Percentiles rank a stretch among this genome's conserved stretches.
phyloP scores from a whole-genome alignment of 768 basidiomycete genomes.

The Artomyces pyxidatus region DNA sequence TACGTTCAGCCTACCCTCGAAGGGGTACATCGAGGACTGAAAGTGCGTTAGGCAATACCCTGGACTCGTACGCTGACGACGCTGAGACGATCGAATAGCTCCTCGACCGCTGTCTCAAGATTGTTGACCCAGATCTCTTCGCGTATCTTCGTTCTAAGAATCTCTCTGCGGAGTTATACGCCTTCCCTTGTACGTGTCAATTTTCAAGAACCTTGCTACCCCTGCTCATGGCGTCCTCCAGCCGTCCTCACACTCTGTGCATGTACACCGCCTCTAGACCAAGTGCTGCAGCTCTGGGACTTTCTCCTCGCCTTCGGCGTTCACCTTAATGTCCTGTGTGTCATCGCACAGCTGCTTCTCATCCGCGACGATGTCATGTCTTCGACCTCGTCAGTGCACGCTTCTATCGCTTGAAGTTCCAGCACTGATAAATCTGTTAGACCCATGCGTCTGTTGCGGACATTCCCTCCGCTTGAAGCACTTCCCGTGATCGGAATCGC shows the following conservation, averaged over 20 bases:
- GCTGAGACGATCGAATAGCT: too few relatives aligned
- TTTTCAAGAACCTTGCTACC: too few relatives aligned
- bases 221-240: too few relatives aligned
- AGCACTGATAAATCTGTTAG: slow-evolving; percentile 29
- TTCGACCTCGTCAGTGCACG: slow-evolving; percentile 62
- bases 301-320: slow-evolving; percentile 95
- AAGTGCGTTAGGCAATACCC: slow-evolving; percentile 41
- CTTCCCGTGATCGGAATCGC: slow-evolving; percentile 85
- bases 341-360: slow-evolving; percentile 88
- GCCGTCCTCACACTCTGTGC: slow-evolving; percentile 94
- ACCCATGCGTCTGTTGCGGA: slow-evolving; percentile 91
- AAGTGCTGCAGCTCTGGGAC: slow-evolving; percentile 95
- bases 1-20: slow-evolving; percentile 95
- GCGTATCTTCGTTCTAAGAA: slow-evolving; percentile 80
- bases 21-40: slow-evolving; percentile 91
- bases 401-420: background rate
- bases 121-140: slow-evolving; percentile 85
- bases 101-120: slow-evolving; percentile 84
- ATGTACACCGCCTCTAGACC: slow-evolving; percentile 91
- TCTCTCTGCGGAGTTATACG: slow-evolving; percentile 92
- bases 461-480: slow-evolving; percentile 88
- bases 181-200: slow-evolving; percentile 78
- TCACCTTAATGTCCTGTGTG: slow-evolving; percentile 92
- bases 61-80: too few relatives aligned
- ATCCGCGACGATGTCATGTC: slow-evolving; percentile 88